Base-by-base conservation (phyloP, 2,329 filamentous ascomycete genomes). In the Penicillium verrucosum region DNA sequence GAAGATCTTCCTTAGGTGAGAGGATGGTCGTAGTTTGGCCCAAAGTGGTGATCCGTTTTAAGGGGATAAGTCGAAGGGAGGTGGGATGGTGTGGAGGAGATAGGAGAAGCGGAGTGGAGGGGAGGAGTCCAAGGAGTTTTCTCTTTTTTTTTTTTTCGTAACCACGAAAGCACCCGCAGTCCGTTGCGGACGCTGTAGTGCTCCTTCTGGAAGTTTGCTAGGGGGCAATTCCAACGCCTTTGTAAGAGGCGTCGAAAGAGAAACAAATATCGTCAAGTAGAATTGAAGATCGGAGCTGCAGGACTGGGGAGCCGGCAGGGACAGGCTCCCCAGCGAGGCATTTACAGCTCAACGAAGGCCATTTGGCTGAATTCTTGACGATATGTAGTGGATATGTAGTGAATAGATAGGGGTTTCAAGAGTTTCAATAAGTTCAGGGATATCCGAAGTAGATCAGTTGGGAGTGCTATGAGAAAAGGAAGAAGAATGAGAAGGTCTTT, bases 341-440 rank as follows among this genome's bases (percentile, higher is more conserved):
- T 90, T 92, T 92, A 95, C 88, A 93, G 89, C 89, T 88, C 88
- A 89, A 86, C 87, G 87, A 89, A 81, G 82, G 87, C 86, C 86
- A 79, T 79, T 82, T 61, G 85, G 84, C 86, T 60, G 57, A 87
- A 80, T 81, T 81, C 81, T 89, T 86, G 87, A 89, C 86, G 81
- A 87, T 88, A 86, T 85, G 81, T 71, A 11, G 34, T 40, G 3
- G 8, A 8, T 51, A 10, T 34, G 48, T 43, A 36, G 29, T 51
- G 16, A 36, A 11, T 45, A 6, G 23, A 27, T 34, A 54, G 61
- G 54, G 56, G 60, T 54, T 54, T 40, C 16, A 25, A 69, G 54
- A 55, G 60, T 54, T 54, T 40, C 16, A 25, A 69, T 66, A 46
- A 58, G 60, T 48, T 29, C 45, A 29, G 12, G 12, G 10, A 23